phyloP scores from a whole-genome alignment of 495 filamentous ascomycete species.

The Aspergillus ostianus region DNA sequence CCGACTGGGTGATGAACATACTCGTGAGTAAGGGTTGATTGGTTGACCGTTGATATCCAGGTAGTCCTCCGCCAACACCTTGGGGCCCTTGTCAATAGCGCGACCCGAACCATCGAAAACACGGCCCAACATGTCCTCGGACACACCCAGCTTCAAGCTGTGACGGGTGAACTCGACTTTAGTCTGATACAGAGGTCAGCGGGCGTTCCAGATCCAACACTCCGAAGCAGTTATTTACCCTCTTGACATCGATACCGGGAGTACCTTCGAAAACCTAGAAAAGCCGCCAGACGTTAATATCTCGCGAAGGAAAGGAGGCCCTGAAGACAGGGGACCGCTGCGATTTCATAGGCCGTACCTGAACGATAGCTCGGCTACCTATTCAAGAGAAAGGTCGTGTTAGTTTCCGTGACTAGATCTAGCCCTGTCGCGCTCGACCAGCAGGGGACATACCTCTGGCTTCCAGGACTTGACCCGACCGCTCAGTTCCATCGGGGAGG shows the following conservation, averaged over 20 bases:
- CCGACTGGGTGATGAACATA: slow-evolving; percentile 39
- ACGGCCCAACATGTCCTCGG: slow-evolving; percentile 98
- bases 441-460: slow-evolving; percentile 69
- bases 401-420: slow-evolving; percentile 5
- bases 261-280: slow-evolving; percentile 95
- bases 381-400: slow-evolving; percentile 13
- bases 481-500: slow-evolving; percentile 89
- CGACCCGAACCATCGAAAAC: slow-evolving; percentile 98
- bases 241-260: slow-evolving; percentile 96
- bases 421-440: not conserved
- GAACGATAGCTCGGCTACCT: slow-evolving; percentile 91
- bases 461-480: slow-evolving; percentile 94
- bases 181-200: slow-evolving; percentile 54
- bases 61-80: slow-evolving; percentile 96
- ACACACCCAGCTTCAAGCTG: slow-evolving; percentile 96
- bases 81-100: slow-evolving; percentile 97
- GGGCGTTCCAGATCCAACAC: not conserved
- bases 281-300: slow-evolving; percentile 23
- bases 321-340: not conserved
- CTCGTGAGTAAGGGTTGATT: slow-evolving; percentile 97
- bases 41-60: slow-evolving; percentile 99
- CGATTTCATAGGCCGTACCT: slow-evolving; percentile 50
- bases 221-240: slow-evolving; percentile 50
- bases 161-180: slow-evolving; percentile 96
- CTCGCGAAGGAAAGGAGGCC: slow-evolving; percentile 12